A percentile compares a stretch with the other conserved stretches of the same genome.
Evolutionary conservation across 2,329 filamentous ascomycete genomes (phyloP).

Genomic region (Fusarium sterilihyphosum): DNA sequence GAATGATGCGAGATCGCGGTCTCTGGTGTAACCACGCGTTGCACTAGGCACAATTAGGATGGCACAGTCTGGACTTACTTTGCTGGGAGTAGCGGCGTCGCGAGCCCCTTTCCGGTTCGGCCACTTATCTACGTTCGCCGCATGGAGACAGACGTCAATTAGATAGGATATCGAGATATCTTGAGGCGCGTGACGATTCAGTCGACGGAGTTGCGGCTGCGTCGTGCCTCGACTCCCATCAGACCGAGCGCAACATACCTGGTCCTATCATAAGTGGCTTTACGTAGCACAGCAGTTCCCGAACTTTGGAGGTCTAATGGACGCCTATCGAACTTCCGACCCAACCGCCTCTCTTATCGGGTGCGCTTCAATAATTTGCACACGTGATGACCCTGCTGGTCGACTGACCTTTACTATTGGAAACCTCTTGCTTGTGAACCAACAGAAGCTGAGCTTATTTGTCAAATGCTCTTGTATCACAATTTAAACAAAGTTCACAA

Average conservation of each 20-base stretch:
- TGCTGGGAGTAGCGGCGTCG: neutral
- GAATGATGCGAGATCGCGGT: neutral
- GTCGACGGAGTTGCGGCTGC: neutral
- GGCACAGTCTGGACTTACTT: neutral
- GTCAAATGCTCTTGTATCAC: neutral
- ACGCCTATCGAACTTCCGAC: neutral
- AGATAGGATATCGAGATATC: neutral
- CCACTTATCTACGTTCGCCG: neutral
- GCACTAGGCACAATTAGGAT: neutral
- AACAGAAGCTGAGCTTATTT: rapidly evolving
- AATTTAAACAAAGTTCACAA: rapidly evolving
- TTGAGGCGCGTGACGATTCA: neutral
- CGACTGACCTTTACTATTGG: rapidly evolving
- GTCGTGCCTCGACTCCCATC: neutral
- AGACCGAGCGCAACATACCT: neutral
- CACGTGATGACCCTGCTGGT: too few species aligned
- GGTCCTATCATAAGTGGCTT: neutral
- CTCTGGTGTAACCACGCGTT: neutral
- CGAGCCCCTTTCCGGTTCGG: neutral
- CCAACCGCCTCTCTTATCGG: neutral
- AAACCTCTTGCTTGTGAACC: rapidly evolving
- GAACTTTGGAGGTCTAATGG: too few species aligned
- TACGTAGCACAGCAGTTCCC: neutral
- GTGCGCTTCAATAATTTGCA: too few species aligned
- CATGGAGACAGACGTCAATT: neutral